phyloP scores from a whole-genome alignment of 306 rosid species.

The Ziziphus jujuba region DNA sequence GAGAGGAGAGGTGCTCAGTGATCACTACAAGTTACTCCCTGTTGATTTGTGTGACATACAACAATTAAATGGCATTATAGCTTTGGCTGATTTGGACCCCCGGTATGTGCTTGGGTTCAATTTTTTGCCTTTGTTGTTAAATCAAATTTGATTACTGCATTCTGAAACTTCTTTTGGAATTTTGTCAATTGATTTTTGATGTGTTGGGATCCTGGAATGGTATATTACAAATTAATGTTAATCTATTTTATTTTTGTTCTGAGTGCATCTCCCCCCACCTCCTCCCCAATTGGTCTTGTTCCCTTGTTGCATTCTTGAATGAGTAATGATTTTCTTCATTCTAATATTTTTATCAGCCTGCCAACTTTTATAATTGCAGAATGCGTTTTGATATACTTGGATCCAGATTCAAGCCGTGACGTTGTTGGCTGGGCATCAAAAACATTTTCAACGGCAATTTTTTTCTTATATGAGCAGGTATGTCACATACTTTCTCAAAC shows the following conservation, averaged over 20 bases:
- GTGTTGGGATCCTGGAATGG: no score
- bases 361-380: conserved; percentile 99
- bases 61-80: conserved; percentile 56
- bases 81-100: conserved; percentile 75
- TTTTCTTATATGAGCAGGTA: conserved; percentile 99
- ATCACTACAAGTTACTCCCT: conserved; percentile 84
- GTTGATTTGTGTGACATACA: conserved; percentile 68
- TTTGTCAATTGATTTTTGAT: background rate
- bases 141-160: background rate
- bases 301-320: conserved; percentile 14
- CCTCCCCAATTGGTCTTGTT: background rate
- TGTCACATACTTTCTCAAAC: conserved; percentile 31
- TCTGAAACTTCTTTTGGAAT: conserved; percentile 8
- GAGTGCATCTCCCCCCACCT: no score
- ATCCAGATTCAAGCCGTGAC: conserved; percentile 75
- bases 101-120: conserved; percentile 52
- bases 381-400: conserved; percentile 95
- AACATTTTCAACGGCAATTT: conserved; percentile 69
- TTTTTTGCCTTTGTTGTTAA: background rate
- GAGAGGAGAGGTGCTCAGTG: conserved; percentile 84
- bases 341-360: conserved; percentile 89
- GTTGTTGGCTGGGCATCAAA: conserved; percentile 87
- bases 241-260: background rate
- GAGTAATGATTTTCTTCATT: conserved; percentile 41
- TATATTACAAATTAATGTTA: no score